Evolutionary conservation across 805 yeast species (phyloP), one percentile per base, ranked within the genome.

Genomic region (Kodamaea sagamina): DNA sequence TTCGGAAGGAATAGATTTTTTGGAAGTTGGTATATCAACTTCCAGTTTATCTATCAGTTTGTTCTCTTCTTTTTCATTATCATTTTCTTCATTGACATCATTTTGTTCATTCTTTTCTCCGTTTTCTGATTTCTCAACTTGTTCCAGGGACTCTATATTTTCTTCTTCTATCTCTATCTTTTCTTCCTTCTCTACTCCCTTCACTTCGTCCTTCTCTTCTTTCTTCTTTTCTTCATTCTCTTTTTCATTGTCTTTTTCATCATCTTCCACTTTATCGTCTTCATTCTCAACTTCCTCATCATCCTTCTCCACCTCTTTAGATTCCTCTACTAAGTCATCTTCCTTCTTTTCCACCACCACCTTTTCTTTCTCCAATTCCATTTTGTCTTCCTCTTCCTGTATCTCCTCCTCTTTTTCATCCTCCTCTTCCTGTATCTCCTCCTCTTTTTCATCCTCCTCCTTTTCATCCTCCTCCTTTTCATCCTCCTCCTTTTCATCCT

Each of bases 201-300:
- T 24, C 6, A 22, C 32, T n/a, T 32, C 40, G 17, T 39, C 32
- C 13, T 15, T 22, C 7, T 21, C 41, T 8, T 27, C 24, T 25
- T 32, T 39, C 15, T 21, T 36, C 6, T 31, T 36, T 19, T 44
- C n/a, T n/a, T n/a, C n/a, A n/a, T n/a, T n/a, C 25, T 38, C 49
- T 6, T n/a, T 19, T 21, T 32, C 16, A 9, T 28, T 15, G 4
- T 15, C 29, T 5, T n/a, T 9, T 5, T 13, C 25, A 17, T 32
- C 36, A 16, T 6, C 17, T 10, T 17, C 24, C 19, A 28, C 25
- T 22, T 29, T n/a, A 15, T 32, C n/a, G 18, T 8, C 28, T 9
- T n/a, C 42, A 4, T 18, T 36, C 17, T 36, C 21, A 3, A 4
- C 47, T 10, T 29, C 35, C 22, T 19, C 38, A n/a, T 37, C 21